phyloP scores from a whole-genome alignment of 2,329 filamentous ascomycete genomes.

The Aschersonia sp. region DNA sequence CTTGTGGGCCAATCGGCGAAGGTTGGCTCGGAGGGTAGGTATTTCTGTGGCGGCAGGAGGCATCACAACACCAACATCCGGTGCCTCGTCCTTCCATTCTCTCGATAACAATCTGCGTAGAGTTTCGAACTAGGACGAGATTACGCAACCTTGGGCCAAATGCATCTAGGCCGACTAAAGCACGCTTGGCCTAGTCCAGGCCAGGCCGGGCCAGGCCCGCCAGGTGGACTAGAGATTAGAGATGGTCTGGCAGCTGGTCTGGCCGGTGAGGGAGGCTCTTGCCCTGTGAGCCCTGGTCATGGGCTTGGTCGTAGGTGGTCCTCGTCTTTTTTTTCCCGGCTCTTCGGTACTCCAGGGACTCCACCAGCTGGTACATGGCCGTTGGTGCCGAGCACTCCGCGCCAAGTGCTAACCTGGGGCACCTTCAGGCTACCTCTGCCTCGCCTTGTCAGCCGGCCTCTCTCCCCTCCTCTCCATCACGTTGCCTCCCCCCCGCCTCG shows the following conservation, averaged over 20 bases:
- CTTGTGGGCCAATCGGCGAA: background rate
- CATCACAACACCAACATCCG: too few species aligned
- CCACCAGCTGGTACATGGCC: background rate
- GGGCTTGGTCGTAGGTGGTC: background rate
- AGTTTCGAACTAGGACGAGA: background rate
- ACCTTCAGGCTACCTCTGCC: background rate
- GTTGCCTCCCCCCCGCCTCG: background rate
- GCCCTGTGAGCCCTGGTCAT: background rate
- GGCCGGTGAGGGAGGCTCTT: background rate
- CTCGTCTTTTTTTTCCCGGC: background rate
- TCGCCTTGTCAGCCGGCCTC: background rate
- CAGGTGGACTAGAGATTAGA: background rate
- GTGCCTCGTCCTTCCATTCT: background rate
- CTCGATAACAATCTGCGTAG: background rate
- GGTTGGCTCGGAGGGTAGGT: background rate
- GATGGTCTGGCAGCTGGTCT: background rate
- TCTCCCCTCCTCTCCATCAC: background rate
- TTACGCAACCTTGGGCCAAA: background rate
- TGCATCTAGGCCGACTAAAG: background rate
- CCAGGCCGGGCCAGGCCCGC: background rate
- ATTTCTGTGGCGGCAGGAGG: too few species aligned
- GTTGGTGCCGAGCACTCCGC: background rate
- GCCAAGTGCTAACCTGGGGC: background rate
- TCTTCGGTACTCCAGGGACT: slow-evolving; percentile 3
- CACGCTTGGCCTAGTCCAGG: background rate